Evolutionary conservation across 164 flowering plant genomes (phyloP).

Genomic region (Magnolia officinalis): DNA sequence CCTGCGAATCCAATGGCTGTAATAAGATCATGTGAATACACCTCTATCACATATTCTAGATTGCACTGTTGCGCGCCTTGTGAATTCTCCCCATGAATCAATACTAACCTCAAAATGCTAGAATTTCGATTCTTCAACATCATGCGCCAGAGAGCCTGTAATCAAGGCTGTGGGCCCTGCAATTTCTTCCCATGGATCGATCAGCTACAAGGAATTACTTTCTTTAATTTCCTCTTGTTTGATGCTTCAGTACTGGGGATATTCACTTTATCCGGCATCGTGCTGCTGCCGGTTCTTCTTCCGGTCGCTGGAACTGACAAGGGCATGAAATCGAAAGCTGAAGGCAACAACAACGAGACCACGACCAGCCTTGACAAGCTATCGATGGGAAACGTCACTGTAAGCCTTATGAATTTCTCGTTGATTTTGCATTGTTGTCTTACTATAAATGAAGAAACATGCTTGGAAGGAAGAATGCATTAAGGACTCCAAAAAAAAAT

Average conservation of each 20-base stretch:
- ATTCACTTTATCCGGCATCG: conserved; percentile 55
- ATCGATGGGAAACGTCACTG: conserved; percentile 68
- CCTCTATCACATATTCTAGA: too few relatives aligned
- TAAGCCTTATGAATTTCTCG: conserved; percentile 24
- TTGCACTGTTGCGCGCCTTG: too few relatives aligned
- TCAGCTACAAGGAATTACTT: neutral
- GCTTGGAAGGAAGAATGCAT: neutral
- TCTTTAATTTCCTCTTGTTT: neutral
- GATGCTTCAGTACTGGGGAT: conserved; percentile 63
- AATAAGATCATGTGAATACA: neutral
- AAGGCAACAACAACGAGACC: conserved; percentile 43
- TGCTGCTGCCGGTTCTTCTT: conserved; percentile 72
- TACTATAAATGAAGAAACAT: too few relatives aligned
- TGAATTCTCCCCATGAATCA: too few relatives aligned
- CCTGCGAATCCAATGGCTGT: neutral
- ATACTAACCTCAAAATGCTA: too few relatives aligned
- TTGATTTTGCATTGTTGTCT: neutral
- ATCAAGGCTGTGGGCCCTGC: too few relatives aligned
- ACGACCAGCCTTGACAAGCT: conserved; percentile 69
- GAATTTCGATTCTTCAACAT: too few relatives aligned
- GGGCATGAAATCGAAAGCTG: conserved; percentile 3
- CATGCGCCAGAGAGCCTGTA: too few relatives aligned
- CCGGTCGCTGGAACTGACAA: conserved; percentile 71
- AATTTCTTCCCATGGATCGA: neutral
- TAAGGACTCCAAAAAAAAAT: neutral